Base-by-base conservation (phyloP, 208 protist genomes). In the Strigomonas culicis region DNA sequence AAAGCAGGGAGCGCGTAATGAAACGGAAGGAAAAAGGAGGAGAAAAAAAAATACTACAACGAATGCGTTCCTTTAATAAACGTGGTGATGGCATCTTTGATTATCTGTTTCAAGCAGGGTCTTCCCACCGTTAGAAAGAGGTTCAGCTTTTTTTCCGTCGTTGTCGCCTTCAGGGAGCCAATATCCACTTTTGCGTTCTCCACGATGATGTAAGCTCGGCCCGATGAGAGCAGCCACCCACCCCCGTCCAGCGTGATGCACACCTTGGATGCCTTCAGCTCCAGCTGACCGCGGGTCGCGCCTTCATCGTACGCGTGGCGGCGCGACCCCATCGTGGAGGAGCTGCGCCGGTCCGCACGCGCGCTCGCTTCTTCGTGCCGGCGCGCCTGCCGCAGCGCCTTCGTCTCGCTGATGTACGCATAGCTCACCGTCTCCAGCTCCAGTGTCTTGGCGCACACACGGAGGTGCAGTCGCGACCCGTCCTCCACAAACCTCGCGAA, bases 321-420 rank as follows among this genome's bases (percentile, higher is more conserved):
- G 15, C 7, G 30, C 13, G 31, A 24, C 6, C 63, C 61, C 51
- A 56, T 31, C n/a, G 63, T 43, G 21, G 44, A 11, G 0, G 8
- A 47, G 22, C n/a, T 4, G 8, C 10, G 30, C 0, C 30, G 52
- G 7, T 69, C 36, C 10, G 46, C n/a, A 25, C 13, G 4, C 3
- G 22, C 32, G 31, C 55, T 28, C 17, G 24, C n/a, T 13, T 46
- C 50, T 25, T 60, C 31, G 10, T 58, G 31, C 28, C 58, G 39
- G 8, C 74, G 64, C 19, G 66, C 66, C 59, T 83, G 69, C 32
- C 58, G 58, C 4, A 67, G 63, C 4, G 80, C 80, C n/a, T 66
- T 61, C 8, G 51, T 60, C 60, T 87, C 75, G 62, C 64, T 66
- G 27, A 83, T 82, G 69, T 85, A 88, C 24, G 72, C 74, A 64